These are phyloP conservation scores for Solanum bukasovii DNA, from an alignment of 257 asterid species.

Conservation along the genomic window DNA sequence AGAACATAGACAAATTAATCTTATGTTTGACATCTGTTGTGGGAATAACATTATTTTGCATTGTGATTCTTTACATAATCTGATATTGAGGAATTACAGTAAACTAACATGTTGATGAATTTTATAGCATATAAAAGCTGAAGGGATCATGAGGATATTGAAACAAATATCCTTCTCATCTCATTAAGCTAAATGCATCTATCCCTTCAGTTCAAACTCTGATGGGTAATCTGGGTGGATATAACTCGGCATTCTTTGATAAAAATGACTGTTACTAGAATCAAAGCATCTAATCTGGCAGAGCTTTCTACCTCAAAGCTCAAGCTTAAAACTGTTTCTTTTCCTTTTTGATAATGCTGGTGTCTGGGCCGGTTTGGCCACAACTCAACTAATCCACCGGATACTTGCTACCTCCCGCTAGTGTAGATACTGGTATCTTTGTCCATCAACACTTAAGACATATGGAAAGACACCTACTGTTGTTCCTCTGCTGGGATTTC, in stretches of 20 bases:
- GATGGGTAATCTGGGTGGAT: neutral
- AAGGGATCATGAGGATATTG: neutral
- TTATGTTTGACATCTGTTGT: neutral
- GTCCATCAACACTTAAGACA: neutral
- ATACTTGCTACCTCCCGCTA: neutral
- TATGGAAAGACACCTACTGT: neutral
- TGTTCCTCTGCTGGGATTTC: neutral
- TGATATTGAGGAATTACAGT: neutral
- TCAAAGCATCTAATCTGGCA: neutral
- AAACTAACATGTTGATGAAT: neutral
- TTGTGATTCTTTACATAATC: neutral
- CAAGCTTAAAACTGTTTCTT: neutral
- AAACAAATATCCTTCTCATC: neutral
- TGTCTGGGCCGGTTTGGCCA: neutral
- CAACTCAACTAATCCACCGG: neutral
- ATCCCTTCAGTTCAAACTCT: neutral
- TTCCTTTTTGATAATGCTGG: neutral
- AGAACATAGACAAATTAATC: neutral
- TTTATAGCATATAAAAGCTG: neutral
- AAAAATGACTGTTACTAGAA: neutral
- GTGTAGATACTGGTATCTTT: neutral
- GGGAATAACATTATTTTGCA: neutral
- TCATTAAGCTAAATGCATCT: neutral
- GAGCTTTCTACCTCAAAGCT: neutral
- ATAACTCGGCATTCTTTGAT: neutral